Evolutionary conservation across 192 early-diverging fungal genomes (phyloP).

Genomic region (Coemansia sp.): DNA sequence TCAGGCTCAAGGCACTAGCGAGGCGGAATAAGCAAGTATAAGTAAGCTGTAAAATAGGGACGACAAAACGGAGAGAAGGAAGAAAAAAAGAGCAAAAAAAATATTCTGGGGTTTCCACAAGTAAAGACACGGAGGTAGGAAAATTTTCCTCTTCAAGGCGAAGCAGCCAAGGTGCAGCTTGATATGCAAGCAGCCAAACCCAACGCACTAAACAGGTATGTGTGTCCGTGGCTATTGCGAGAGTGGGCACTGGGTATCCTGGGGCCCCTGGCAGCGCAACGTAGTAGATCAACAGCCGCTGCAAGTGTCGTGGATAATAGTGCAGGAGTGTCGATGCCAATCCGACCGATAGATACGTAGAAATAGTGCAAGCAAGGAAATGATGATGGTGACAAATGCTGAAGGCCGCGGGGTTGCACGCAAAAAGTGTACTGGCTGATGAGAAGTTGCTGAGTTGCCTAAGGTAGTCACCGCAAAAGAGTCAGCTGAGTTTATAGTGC

Average conservation of each 20-base stretch:
- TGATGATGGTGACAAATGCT: background rate
- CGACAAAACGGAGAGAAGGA: background rate
- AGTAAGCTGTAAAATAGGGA: background rate
- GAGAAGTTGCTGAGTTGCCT: background rate
- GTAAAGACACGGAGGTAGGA: background rate
- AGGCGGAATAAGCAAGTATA: background rate
- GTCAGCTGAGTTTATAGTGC: slow-evolving; percentile 13
- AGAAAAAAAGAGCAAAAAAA: background rate
- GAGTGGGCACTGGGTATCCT: background rate
- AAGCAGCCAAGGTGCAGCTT: background rate
- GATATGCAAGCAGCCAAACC: background rate
- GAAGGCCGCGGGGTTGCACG: background rate
- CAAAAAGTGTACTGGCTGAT: background rate
- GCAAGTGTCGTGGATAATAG: background rate
- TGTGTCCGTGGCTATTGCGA: background rate
- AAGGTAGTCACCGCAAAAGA: slow-evolving; percentile 6
- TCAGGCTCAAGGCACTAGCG: background rate
- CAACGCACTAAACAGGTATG: background rate
- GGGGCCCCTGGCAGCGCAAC: background rate
- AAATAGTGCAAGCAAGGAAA: background rate
- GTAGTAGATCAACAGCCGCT: background rate
- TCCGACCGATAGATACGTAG: background rate
- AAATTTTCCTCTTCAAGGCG: background rate
- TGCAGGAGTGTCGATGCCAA: slow-evolving; percentile 1
- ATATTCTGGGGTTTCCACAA: background rate